Evolutionary conservation across 179 eudicot genomes (phyloP), one percentile per base, ranked within the genome.

Genomic region (Beta corolliflora): DNA sequence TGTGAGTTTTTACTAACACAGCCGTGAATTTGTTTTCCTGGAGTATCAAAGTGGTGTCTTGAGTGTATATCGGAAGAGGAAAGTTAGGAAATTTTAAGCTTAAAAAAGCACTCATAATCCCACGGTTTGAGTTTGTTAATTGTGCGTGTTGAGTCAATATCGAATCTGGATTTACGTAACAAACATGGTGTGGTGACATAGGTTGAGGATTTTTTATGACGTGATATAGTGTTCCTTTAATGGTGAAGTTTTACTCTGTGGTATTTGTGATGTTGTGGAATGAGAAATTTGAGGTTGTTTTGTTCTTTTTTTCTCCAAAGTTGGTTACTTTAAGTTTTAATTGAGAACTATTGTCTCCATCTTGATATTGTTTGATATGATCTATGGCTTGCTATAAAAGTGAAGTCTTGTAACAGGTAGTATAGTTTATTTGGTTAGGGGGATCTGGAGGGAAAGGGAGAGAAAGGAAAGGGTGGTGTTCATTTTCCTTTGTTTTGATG

Each of bases 1-100:
- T 80, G 99, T 96, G 77, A 91, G 97, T 81, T 81, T 25, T 59
- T 74, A 45, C 52, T 48, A 18, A 45, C 23, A 18, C 14, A 15
- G 7, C 7, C 54, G 14, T 45, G 18, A 18, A 19, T 70, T 1
- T 5, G 5, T 44, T 45, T 25, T 25, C 29, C 29, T 25, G 29
- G 29, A 25, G 29, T 25, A 25, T 25, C 29, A 25, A 25, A 25
- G 29, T 25, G 29, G 29, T 25, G 29, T 25, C 1, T 25, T 25
- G 29, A 25, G 29, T 25, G 29, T 25, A 25, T 25, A 25, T 25
- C 0, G 29, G 29, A 25, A 25, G 29, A 0, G 29, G 29, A 25
- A 25, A 25, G 1, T 25, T 25, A 25, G 29, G 29, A 25, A 25
- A 25, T 25, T 25, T 25, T 25, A 25, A 25, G 29, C 29, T 25